Conservation (phyloP, 2,329 filamentous ascomycete species). For the Trichoderma sp. region DNA sequence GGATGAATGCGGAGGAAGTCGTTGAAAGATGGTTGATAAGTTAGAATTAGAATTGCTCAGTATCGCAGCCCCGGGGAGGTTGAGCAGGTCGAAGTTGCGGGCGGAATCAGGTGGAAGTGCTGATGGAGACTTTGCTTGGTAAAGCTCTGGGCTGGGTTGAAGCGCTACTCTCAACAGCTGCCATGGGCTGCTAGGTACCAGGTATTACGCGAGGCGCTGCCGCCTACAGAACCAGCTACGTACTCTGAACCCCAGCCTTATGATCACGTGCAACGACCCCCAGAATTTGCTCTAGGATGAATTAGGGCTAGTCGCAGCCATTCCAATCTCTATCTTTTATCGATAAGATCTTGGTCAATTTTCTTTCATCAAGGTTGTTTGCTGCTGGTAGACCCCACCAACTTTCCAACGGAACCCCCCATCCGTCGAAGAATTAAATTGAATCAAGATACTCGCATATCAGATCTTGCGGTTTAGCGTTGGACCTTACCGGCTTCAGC, state of each 20-base stretch:
- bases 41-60: neutral
- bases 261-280: conserved; percentile 32
- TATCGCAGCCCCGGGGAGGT: conserved; percentile 25
- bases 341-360: conserved; percentile 36
- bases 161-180: conserved; percentile 28
- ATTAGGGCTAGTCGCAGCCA: neutral
- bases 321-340: conserved; percentile 2
- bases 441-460: conserved; percentile 1
- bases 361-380: conserved; percentile 24
- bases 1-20: neutral
- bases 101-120: conserved; percentile 33
- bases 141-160: conserved; percentile 33
- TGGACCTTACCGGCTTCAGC: neutral
- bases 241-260: conserved; percentile 27
- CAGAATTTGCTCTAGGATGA: neutral
- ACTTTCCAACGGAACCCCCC: neutral
- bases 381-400: conserved; percentile 27
- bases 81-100: conserved; percentile 27
- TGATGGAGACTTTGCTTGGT: conserved; percentile 37
- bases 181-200: conserved; percentile 29
- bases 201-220: conserved; percentile 45
- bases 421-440: neutral
- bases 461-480: neutral
- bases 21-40: neutral
- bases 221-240: conserved; percentile 36